Conservation (phyloP, 805 yeast species). For the Candida methanosorbosa region DNA sequence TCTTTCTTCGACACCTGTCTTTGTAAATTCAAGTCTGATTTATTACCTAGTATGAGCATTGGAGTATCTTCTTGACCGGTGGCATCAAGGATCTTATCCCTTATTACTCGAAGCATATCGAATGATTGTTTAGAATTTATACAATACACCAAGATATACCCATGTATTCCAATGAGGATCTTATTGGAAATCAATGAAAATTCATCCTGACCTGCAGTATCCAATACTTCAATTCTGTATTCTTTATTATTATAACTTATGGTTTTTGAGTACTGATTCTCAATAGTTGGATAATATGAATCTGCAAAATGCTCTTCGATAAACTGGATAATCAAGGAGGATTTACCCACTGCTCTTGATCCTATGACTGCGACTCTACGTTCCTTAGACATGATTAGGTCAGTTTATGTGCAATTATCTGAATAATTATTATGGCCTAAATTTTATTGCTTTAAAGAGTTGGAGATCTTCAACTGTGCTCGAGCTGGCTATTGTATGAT, state of each 20-base stretch:
- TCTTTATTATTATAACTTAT: constrained; percentile 64
- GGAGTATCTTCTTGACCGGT: constrained; percentile 41
- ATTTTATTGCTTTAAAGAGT: too few relatives aligned
- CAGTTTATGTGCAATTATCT: too few relatives aligned
- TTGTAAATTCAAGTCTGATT: constrained; percentile 48
- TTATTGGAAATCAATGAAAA: constrained; percentile 73
- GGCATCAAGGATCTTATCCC: constrained; percentile 76
- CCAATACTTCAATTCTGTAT: constrained; percentile 76
- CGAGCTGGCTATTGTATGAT: too few relatives aligned
- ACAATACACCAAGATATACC: constrained; percentile 73
- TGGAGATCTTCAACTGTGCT: too few relatives aligned
- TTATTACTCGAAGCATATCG: constrained; percentile 63
- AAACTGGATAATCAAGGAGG: constrained; percentile 75
- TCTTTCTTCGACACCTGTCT: constrained; percentile 49
- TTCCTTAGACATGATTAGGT: too few relatives aligned
- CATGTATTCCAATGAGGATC: constrained; percentile 74
- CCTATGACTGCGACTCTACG: constrained; percentile 84
- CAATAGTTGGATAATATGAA: constrained; percentile 85
- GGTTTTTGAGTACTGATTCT: constrained; percentile 70
- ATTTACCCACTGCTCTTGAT: constrained; percentile 81
- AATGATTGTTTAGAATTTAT: constrained; percentile 73
- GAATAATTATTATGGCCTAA: too few relatives aligned
- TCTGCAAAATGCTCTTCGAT: constrained; percentile 87
- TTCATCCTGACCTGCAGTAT: constrained; percentile 93
- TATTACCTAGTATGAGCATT: constrained; percentile 39